These are phyloP conservation scores for Hylodesmum podocarpum DNA, from an alignment of 306 rosid species.

Conservation along the genomic window DNA sequence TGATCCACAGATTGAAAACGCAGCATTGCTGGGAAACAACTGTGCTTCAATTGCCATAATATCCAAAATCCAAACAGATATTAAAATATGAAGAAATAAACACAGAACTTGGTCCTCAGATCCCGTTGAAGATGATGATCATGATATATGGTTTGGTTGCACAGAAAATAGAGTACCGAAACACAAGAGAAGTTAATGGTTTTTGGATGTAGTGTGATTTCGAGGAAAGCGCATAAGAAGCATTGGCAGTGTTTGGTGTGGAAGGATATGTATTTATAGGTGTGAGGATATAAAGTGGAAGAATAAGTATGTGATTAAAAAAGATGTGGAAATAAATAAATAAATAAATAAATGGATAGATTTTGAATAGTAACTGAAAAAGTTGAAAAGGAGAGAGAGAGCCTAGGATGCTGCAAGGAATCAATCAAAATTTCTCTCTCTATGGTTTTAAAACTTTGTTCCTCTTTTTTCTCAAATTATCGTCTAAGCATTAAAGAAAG, in stretches of 20 bases:
- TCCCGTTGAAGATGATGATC: not conserved
- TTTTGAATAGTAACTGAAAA: conserved; percentile 36
- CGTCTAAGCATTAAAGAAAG: conserved; percentile 24
- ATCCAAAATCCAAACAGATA: not conserved
- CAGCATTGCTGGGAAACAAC: not conserved
- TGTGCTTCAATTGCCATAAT: conserved; percentile 69
- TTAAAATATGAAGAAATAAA: too few species aligned
- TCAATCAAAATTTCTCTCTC: conserved; percentile 1
- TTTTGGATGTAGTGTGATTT: not conserved
- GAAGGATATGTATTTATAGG: not conserved
- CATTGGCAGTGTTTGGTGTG: not conserved
- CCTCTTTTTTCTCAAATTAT: conserved; percentile 16
- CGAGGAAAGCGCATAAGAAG: not conserved
- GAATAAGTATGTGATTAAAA: not conserved
- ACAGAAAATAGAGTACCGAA: too few species aligned
- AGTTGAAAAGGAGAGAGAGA: conserved; percentile 9
- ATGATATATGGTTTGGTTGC: not conserved
- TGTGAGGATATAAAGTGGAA: not conserved
- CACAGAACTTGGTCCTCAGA: too few species aligned
- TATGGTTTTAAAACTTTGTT: not conserved
- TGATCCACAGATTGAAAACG: not conserved
- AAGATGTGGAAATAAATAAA: not conserved
- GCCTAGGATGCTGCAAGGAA: conserved; percentile 28
- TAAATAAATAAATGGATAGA: not conserved
- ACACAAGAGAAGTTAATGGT: not conserved